A percentile compares a stretch with the other conserved stretches of the same genome.
phyloP scores from a whole-genome alignment of 176 grass and related monocot genomes.

The Oryza australiensis region DNA sequence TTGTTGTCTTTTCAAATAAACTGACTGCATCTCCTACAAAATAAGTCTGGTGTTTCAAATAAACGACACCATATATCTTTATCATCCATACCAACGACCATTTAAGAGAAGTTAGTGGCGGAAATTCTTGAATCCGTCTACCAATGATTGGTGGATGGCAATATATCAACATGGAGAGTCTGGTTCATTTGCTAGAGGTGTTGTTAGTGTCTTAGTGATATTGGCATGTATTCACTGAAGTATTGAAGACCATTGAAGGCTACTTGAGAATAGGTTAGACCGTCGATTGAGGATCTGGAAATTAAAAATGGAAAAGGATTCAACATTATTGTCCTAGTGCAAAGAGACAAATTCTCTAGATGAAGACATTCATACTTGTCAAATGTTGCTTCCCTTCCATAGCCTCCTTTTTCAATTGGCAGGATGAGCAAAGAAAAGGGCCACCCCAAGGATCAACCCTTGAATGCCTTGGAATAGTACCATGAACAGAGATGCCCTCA shows the following conservation, averaged over 20 bases:
- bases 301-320: constrained; percentile 33
- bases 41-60: constrained; percentile 17
- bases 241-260: constrained; percentile 21
- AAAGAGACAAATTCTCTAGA: constrained; percentile 2
- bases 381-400: constrained; percentile 86
- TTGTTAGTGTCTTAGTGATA: constrained; percentile 37
- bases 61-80: constrained; percentile 25
- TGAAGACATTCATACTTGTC: constrained; percentile 50
- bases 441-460: constrained; percentile 70
- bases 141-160: constrained; percentile 13
- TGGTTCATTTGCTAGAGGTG: constrained; percentile 30
- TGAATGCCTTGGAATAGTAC: constrained; percentile 48
- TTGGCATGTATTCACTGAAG: constrained; percentile 30
- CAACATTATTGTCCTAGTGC: constrained; percentile 22
- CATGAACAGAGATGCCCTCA: constrained; percentile 80
- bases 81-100: constrained; percentile 19
- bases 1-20: constrained; percentile 27
- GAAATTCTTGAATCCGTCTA: constrained; percentile 22
- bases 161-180: constrained; percentile 23
- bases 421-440: constrained; percentile 86
- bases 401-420: constrained; percentile 86
- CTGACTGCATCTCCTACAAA: constrained; percentile 25
- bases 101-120: constrained; percentile 7
- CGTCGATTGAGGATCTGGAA: constrained; percentile 63
- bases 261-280: constrained; percentile 49